Conservation (phyloP, 2,329 filamentous ascomycete species). For the Alternaria ventricosa region DNA sequence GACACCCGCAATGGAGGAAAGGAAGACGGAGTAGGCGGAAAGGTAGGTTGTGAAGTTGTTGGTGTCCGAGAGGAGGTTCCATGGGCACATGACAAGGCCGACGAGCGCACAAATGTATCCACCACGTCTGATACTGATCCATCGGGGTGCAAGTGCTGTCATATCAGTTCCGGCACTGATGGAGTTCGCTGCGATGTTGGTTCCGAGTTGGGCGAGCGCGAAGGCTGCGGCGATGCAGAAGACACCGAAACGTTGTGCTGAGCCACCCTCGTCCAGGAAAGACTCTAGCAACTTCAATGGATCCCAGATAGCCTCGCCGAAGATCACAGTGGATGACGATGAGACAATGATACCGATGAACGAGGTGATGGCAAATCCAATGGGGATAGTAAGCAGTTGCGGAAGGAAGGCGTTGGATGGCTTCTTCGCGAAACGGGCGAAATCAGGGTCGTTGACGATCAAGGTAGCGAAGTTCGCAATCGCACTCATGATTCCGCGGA, state of each 20-base stretch:
- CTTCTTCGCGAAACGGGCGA: conserved; percentile 80
- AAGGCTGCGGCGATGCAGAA: conserved; percentile 60
- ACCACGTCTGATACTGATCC: conserved; percentile 83
- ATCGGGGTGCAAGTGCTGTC: conserved; percentile 80
- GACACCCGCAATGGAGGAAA: conserved; percentile 93
- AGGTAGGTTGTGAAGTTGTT: conserved; percentile 93
- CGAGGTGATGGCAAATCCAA: conserved; percentile 69
- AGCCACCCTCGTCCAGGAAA: conserved; percentile 52
- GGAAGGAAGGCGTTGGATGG: conserved; percentile 80
- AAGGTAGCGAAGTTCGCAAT: conserved; percentile 92
- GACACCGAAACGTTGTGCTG: conserved; percentile 55
- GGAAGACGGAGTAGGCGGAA: conserved; percentile 89
- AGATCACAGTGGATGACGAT: conserved; percentile 53
- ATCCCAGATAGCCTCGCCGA: conserved; percentile 52
- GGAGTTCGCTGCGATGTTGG: conserved; percentile 86
- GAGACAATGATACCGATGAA: conserved; percentile 71
- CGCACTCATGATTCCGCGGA: conserved; percentile 85
- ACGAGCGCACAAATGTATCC: conserved; percentile 83
- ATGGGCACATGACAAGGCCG: conserved; percentile 86
- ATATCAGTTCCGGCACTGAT: conserved; percentile 84
- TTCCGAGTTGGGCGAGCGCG: conserved; percentile 79
- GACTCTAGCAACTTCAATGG: conserved; percentile 50
- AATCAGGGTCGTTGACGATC: conserved; percentile 82
- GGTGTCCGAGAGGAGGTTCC: conserved; percentile 74
- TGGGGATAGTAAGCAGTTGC: conserved; percentile 66